Evolutionary conservation across 352 stramenopile species (phyloP).

Genomic region (Pythium aphanidermatum): DNA sequence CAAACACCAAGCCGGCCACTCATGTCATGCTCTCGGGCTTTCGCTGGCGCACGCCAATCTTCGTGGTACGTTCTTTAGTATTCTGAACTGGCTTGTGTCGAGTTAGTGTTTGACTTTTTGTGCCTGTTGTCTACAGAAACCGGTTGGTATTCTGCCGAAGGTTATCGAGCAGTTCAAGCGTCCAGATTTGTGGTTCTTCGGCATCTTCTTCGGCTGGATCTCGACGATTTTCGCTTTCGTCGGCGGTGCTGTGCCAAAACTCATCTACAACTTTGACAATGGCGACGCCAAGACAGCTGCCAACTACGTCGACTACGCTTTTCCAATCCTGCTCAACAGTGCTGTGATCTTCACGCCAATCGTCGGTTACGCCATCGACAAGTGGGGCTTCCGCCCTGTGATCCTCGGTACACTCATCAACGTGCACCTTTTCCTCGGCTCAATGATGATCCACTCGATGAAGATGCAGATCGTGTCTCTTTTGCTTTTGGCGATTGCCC

Average conservation of each 20-base stretch:
- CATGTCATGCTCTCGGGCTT: constrained; percentile 24
- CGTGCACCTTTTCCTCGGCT: constrained; percentile 26
- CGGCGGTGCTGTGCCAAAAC: constrained; percentile 36
- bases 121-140: constrained; percentile 20
- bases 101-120: not conserved
- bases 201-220: constrained; percentile 35
- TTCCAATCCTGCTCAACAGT: constrained; percentile 31
- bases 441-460: constrained; percentile 26
- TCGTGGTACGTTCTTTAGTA: constrained; percentile 8
- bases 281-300: constrained; percentile 10
- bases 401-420: constrained; percentile 24
- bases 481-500: constrained; percentile 26
- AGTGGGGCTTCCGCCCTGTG: constrained; percentile 23
- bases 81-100: not conserved
- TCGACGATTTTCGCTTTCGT: constrained; percentile 37
- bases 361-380: constrained; percentile 35
- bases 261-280: constrained; percentile 26
- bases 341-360: constrained; percentile 38
- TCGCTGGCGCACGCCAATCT: constrained; percentile 1
- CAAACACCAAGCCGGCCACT: constrained; percentile 14
- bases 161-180: constrained; percentile 21
- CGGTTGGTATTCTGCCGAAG: constrained; percentile 19
- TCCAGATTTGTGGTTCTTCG: constrained; percentile 37
- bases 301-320: constrained; percentile 36
- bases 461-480: constrained; percentile 30